Conservation (phyloP, 257 asterid genomes). For the Dorcoceras hygrometricum region DNA sequence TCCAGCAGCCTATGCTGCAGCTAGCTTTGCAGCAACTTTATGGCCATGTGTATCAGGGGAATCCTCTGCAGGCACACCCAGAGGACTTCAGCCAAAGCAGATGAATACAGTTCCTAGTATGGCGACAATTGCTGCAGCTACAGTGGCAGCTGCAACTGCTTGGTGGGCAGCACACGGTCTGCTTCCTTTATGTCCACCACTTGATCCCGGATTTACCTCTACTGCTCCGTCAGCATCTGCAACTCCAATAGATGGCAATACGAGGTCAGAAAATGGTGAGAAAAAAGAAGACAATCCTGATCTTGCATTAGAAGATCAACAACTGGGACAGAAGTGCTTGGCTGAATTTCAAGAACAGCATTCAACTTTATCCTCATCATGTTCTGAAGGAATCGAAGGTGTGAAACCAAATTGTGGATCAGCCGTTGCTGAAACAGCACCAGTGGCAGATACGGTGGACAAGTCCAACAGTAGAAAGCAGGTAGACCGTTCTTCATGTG, state of each 20-base stretch:
- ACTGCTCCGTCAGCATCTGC: conserved; percentile 51
- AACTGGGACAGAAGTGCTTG: conserved; percentile 45
- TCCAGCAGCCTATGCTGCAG: conserved; percentile 94
- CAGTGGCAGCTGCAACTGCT: conserved; percentile 95
- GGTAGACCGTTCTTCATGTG: conserved; percentile 96
- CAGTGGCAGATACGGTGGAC: conserved; percentile 38
- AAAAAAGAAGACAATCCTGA: conserved; percentile 41
- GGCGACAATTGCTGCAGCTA: conserved; percentile 87
- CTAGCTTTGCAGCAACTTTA: conserved; percentile 72
- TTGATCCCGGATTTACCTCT: conserved; percentile 57
- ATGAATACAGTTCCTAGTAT: conserved; percentile 56
- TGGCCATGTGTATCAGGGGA: conserved; percentile 58
- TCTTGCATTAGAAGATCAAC: conserved; percentile 41
- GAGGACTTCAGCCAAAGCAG: conserved; percentile 41
- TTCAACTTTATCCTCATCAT: conserved; percentile 49
- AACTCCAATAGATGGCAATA: conserved; percentile 41
- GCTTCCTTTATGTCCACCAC: conserved; percentile 79
- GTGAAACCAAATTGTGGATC: conserved; percentile 37
- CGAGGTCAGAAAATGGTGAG: conserved; percentile 36
- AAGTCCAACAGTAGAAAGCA: conserved; percentile 56
- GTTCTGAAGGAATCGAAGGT: conserved; percentile 61
- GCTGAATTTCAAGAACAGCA: conserved; percentile 57
- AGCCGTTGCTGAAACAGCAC: conserved; percentile 37
- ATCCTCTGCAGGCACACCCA: conserved; percentile 31
- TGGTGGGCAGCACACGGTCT: conserved; percentile 99